Conservation (phyloP, 1,284 basidiomycete species). For the Ceratobasidium papillatum region DNA sequence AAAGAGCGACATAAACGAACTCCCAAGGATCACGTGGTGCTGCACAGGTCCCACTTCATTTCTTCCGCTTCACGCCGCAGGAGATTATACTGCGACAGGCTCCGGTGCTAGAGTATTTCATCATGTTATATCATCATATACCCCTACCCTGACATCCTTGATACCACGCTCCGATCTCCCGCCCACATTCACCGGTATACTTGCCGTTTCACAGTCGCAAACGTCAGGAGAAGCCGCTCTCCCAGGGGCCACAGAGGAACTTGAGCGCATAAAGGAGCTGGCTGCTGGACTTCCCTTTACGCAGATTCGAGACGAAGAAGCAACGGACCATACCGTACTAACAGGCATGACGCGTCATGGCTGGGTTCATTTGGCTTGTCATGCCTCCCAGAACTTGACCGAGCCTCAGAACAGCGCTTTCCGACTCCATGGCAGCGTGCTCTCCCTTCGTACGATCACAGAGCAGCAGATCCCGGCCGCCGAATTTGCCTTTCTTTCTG, state of each 20-base stretch:
- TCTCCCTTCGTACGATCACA: background rate
- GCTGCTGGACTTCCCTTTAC: background rate
- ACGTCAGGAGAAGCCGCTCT: background rate
- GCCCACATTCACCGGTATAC: background rate
- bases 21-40: conserved; percentile 7
- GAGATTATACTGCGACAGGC: background rate
- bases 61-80: conserved; percentile 10
- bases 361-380: conserved; percentile 23
- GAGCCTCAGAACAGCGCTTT: background rate
- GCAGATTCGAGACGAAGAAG: background rate
- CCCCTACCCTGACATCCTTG: background rate
- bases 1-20: background rate
- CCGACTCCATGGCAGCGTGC: background rate
- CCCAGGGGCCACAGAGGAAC: background rate
- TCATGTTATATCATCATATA: conserved; percentile 5
- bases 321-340: background rate
- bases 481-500: background rate
- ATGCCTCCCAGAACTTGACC: background rate
- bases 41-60: background rate
- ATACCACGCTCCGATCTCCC: background rate
- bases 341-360: background rate
- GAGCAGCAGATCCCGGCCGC: background rate
- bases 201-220: background rate
- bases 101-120: background rate
- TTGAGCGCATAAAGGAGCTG: background rate